phyloP scores from a whole-genome alignment of 169 alveolate species.

The Plasmodium chabaudi region DNA sequence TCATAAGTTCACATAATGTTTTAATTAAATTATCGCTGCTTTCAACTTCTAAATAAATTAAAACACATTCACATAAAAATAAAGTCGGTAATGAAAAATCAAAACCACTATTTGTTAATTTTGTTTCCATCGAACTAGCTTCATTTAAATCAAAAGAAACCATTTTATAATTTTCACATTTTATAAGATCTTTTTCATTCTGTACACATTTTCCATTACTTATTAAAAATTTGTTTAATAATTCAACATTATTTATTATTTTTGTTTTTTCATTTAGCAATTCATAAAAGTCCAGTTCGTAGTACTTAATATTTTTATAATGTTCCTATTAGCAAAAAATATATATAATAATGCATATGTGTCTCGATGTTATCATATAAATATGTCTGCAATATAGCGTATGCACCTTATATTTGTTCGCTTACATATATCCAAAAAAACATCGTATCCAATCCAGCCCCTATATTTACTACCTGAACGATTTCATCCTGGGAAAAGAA shows the following conservation, averaged over 20 bases:
- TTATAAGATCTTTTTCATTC: constrained; percentile 23
- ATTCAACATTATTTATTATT: constrained; percentile 39
- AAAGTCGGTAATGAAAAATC: constrained; percentile 73
- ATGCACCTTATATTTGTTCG: not conserved
- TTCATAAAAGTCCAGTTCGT: constrained; percentile 65
- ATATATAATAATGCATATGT: no score
- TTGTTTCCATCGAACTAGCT: constrained; percentile 10
- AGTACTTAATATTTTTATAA: constrained; percentile 34
- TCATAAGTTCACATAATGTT: constrained; percentile 56
- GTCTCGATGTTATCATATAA: not conserved
- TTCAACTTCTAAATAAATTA: constrained; percentile 72
- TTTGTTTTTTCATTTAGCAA: constrained; percentile 34
- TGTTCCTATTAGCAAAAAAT: constrained; percentile 32
- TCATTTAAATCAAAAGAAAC: constrained; percentile 48
- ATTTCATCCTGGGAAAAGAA: constrained; percentile 37
- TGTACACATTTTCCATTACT: constrained; percentile 19
- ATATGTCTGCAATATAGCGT: not conserved
- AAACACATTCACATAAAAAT: constrained; percentile 80
- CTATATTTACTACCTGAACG: constrained; percentile 70
- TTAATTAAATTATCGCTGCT: constrained; percentile 67
- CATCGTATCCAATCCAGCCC: constrained; percentile 78
- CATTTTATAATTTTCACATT: constrained; percentile 74
- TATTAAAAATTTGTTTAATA: constrained; percentile 37
- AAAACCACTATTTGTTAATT: constrained; percentile 26
- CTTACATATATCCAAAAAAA: constrained; percentile 75